Conservation (phyloP, 2,329 filamentous ascomycete species). For the Tolypocladium ovalisporum region DNA sequence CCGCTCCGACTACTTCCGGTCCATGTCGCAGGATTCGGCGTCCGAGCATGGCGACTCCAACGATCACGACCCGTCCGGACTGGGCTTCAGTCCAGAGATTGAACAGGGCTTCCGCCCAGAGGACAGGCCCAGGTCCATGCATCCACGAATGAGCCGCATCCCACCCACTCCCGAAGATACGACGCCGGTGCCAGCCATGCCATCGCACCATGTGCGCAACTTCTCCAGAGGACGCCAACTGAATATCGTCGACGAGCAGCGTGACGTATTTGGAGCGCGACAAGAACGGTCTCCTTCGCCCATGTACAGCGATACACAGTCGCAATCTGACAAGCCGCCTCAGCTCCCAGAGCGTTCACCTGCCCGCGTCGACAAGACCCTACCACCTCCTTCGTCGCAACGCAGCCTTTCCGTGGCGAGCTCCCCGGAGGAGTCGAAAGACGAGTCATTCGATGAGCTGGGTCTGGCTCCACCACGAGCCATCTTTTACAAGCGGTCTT, state of each 20-base stretch:
- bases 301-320: constrained; percentile 29
- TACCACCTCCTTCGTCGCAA: constrained; percentile 22
- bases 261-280: constrained; percentile 39
- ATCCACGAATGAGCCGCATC: constrained; percentile 61
- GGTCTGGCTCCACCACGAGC: constrained; percentile 39
- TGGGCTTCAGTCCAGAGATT: constrained; percentile 43
- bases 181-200: constrained; percentile 34
- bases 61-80: constrained; percentile 12
- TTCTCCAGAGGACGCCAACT: constrained; percentile 28
- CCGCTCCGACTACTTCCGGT: constrained; percentile 73
- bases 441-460: constrained; percentile 37
- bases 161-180: constrained; percentile 37
- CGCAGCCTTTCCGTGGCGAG: constrained; percentile 18
- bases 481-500: constrained; percentile 39
- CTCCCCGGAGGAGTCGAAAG: constrained; percentile 35
- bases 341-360: constrained; percentile 17
- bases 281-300: constrained; percentile 48
- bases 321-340: constrained; percentile 14
- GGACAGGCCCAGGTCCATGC: constrained; percentile 61
- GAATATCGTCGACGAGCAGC: constrained; percentile 26
- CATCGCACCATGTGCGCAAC: constrained; percentile 28
- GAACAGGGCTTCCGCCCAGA: constrained; percentile 41
- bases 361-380: constrained; percentile 19
- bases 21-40: constrained; percentile 52
- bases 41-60: constrained; percentile 29